Evolutionary conservation across 192 early-diverging fungal species (phyloP).

Genomic region (Thamnidium elegans): DNA sequence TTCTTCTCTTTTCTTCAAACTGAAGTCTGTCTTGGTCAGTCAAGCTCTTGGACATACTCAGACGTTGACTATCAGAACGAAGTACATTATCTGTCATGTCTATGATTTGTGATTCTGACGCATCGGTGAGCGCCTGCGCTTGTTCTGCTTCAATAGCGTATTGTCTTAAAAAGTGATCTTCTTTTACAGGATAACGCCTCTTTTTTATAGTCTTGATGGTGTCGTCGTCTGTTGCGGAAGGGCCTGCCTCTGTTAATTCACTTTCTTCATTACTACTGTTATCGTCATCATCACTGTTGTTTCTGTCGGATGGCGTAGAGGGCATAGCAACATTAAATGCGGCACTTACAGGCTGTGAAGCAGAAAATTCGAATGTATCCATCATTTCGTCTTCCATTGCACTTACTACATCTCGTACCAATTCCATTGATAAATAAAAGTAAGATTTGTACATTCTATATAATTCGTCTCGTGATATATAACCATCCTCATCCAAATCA

Average conservation of each 20-base stretch:
- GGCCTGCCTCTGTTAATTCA: neutral
- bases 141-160: conserved; percentile 18
- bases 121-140: neutral
- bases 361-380: conserved; percentile 76
- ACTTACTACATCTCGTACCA: conserved; percentile 86
- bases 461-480: conserved; percentile 80
- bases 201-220: neutral
- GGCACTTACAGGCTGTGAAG: conserved; percentile 83
- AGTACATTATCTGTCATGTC: neutral
- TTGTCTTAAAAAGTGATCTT: conserved; percentile 24
- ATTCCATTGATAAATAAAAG: conserved; percentile 83
- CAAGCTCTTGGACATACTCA: neutral
- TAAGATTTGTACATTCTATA: conserved; percentile 91
- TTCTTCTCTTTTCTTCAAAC: neutral
- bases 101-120: neutral
- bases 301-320: conserved; percentile 29
- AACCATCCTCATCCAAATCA: conserved; percentile 85
- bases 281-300: conserved; percentile 22
- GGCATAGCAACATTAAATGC: conserved; percentile 86
- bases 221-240: neutral
- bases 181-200: conserved; percentile 16
- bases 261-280: neutral
- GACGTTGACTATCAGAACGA: conserved; percentile 4
- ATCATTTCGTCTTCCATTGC: conserved; percentile 88
- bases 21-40: neutral